Evolutionary conservation across 1,284 basidiomycete genomes (phyloP).

Genomic region (Irpex sp.): DNA sequence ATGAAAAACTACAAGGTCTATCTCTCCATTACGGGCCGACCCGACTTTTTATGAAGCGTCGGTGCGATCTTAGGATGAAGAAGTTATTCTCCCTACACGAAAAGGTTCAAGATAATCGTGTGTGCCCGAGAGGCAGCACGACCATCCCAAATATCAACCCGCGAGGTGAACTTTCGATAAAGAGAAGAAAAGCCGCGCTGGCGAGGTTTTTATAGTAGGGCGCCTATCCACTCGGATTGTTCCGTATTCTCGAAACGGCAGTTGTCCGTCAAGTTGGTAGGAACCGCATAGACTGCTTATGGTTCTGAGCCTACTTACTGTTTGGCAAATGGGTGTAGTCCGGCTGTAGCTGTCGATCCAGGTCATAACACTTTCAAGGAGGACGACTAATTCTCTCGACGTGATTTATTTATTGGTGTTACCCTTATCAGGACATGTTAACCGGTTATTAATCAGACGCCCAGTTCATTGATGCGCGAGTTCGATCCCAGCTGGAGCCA

Average conservation of each 20-base stretch:
- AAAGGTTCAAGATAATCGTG: constrained; percentile 46
- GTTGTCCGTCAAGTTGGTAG: too few relatives aligned
- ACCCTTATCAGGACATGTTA: too few relatives aligned
- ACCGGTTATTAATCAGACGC: too few relatives aligned
- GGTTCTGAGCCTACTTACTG: too few relatives aligned
- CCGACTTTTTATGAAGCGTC: constrained; percentile 29
- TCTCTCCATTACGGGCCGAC: constrained; percentile 56
- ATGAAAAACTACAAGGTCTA: constrained; percentile 17
- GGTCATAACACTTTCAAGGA: too few relatives aligned
- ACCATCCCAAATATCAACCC: constrained; percentile 65
- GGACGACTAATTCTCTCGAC: too few relatives aligned
- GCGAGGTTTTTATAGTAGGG: not conserved
- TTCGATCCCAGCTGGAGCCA: not conserved
- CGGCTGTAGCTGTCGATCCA: too few relatives aligned
- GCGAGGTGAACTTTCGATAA: constrained; percentile 64
- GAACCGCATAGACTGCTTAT: too few relatives aligned
- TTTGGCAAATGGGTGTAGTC: too few relatives aligned
- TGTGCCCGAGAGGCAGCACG: constrained; percentile 22
- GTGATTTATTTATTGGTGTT: too few relatives aligned
- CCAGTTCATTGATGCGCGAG: not conserved
- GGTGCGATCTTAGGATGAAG: constrained; percentile 46
- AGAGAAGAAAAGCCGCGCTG: not conserved
- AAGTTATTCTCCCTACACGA: constrained; percentile 40
- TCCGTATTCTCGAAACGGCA: too few relatives aligned
- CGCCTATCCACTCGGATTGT: too few relatives aligned